Base-by-base conservation (phyloP, 106 monocot species). In the Dioscorea alata region DNA sequence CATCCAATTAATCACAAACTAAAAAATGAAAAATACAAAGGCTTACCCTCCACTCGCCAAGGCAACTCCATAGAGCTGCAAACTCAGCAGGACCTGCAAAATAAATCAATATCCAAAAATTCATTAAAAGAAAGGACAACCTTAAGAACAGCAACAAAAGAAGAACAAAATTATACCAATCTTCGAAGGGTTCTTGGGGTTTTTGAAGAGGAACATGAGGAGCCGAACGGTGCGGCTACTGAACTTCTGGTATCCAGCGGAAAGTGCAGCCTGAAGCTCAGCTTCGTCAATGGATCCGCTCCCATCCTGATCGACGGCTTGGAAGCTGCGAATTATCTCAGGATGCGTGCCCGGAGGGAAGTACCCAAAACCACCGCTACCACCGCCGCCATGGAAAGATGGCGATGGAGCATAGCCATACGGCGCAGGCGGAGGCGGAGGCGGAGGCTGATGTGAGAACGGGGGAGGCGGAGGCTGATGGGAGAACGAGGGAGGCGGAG, bases 11-110 rank as follows among this genome's bases (percentile, higher is more conserved):
- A 61, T 24, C 8, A 71, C 23, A 49, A 50, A 7, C 17, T 49
- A 8, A 51, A 28, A 28, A 28, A 28, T 28, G 28, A 28, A 28
- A 28, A 28, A 28, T 28, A 28, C 28, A 28, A 28, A 28, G 28
- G 28, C 79, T 80, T 63, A 89, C 85, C 79, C 80, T 73, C 89
- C 89, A 89, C 75, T 82, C 76, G 50, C 85, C 89, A 19, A 89
- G 63, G 59, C 85, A 89, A 59, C 67, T 71, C 89, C 89, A 89
- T 5, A 89, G 77, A 23, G 82, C 71, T 8, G 77, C 76, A 75
- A 89, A 89, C 74, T 89, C 82, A 53, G 67, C 70, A 33, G 89
- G 89, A 18, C 85, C 89, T 89, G 60, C 58, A 70, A 63, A 49
- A 19, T 50, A 22, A 53, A 28, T 15, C 3, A 66, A 23, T 2